A percentile compares a stretch with the other conserved stretches of the same genome.
These are phyloP conservation scores for Thymus mandschuricus DNA, from an alignment of 257 asterid species.

Conservation along the genomic window DNA sequence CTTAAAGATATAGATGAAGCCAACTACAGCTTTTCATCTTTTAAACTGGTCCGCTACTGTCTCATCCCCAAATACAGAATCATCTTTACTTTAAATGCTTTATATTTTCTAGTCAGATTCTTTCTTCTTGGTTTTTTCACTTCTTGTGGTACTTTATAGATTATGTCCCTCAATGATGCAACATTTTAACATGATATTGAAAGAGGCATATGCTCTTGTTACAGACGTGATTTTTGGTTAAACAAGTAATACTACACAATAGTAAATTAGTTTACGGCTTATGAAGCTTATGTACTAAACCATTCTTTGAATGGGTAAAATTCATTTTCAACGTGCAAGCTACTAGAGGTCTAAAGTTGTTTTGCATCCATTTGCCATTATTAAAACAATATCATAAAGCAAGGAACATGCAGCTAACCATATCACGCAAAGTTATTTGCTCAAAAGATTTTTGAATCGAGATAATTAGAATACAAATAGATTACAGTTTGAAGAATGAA, in stretches of 20 bases:
- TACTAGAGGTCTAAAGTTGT: not conserved
- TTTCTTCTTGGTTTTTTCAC: not conserved
- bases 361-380: slow-evolving; percentile 19
- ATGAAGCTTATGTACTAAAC: slow-evolving; percentile 4
- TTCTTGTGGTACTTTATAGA: not conserved
- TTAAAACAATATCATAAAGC: slow-evolving; percentile 12
- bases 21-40: slow-evolving; percentile 10
- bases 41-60: slow-evolving; percentile 6
- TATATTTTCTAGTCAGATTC: not conserved
- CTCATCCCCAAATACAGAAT: slow-evolving; percentile 17
- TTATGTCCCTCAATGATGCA: slow-evolving; percentile 3
- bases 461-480: slow-evolving; percentile 5
- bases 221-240: slow-evolving; percentile 1
- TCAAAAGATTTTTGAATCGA: not conserved
- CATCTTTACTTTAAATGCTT: not conserved
- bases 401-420: slow-evolving; percentile 25
- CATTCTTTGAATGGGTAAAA: not conserved
- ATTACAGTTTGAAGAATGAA: slow-evolving; percentile 11
- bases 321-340: slow-evolving; percentile 6
- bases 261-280: not conserved
- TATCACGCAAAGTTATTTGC: not conserved
- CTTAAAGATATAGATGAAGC: slow-evolving; percentile 15
- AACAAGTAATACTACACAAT: slow-evolving; percentile 22
- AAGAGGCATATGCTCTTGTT: slow-evolving; percentile 4
- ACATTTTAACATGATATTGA: not conserved